Conservation (phyloP, 768 basidiomycete species). For the Boletus subcaerulescens region DNA sequence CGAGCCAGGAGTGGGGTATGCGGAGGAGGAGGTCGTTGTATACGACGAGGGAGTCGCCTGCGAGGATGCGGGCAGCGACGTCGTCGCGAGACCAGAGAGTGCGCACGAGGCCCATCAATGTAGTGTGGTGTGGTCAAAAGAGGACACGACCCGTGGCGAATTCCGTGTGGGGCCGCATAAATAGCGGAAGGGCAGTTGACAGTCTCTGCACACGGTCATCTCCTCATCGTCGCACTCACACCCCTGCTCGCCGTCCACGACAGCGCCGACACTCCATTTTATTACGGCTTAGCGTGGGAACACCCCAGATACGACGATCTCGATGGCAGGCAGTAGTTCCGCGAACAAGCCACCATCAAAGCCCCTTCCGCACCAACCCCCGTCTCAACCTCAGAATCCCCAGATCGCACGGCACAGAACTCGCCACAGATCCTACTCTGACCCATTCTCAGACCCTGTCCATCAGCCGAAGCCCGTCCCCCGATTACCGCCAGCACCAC, state of each 20-base stretch:
- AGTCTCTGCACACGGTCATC: conserved; percentile 1
- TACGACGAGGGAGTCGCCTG: conserved; percentile 74
- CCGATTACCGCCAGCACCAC: conserved; percentile 41
- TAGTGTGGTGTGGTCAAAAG: background rate
- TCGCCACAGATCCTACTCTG: conserved; percentile 47
- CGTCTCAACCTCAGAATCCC: conserved; percentile 18
- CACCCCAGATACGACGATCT: background rate
- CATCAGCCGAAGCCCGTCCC: conserved; percentile 32
- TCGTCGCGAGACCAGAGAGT: conserved; percentile 46
- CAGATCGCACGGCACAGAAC: conserved; percentile 28
- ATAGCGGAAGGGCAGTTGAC: conserved; percentile 10
- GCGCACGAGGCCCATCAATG: conserved; percentile 31
- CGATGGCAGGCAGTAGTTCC: conserved; percentile 21
- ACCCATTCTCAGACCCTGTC: conserved; percentile 49
- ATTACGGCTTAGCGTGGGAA: conserved; percentile 25
- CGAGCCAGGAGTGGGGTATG: conserved; percentile 75
- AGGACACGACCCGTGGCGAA: background rate
- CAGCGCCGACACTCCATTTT: conserved; percentile 5
- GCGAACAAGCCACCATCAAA: conserved; percentile 30
- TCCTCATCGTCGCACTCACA: conserved; percentile 2
- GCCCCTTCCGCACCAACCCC: conserved; percentile 5
- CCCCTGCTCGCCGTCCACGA: conserved; percentile 6
- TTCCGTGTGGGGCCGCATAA: conserved; percentile 20
- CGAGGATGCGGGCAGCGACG: conserved; percentile 68
- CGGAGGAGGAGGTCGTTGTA: conserved; percentile 61